Conservation (phyloP, 805 yeast genomes). For the Wickerhamiella nectarea region DNA sequence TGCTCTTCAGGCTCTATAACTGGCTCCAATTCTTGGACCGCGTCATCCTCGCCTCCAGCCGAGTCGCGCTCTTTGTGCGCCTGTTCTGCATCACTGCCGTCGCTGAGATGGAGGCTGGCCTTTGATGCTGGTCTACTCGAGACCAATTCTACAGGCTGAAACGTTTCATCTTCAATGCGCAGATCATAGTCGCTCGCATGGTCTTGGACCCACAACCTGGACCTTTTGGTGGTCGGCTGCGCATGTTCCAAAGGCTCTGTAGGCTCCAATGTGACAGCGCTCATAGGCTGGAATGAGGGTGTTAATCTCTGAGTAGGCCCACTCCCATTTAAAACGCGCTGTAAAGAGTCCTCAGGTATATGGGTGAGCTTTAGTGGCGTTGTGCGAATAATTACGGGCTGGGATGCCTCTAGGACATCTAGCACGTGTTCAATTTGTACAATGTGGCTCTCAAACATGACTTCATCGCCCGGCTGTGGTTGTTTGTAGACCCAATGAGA, state of each 20-base stretch:
- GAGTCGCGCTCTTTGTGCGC: too few species aligned
- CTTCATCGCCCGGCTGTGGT: slow-evolving; percentile 9
- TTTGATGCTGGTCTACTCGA: too few species aligned
- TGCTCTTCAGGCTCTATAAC: background rate
- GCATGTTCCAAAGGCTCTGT: too few species aligned
- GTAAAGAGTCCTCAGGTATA: background rate
- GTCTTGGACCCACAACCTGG: too few species aligned
- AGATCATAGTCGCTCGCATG: background rate
- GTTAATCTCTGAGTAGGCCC: too few species aligned
- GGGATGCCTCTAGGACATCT: background rate
- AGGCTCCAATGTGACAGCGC: too few species aligned
- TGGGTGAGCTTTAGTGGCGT: background rate
- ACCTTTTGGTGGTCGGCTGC: too few species aligned
- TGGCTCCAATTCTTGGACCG: background rate
- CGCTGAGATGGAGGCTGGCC: too few species aligned
- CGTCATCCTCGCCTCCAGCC: too few species aligned
- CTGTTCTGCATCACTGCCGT: too few species aligned
- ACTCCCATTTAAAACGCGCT: background rate
- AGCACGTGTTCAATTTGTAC: slow-evolving; percentile 7
- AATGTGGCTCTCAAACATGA: slow-evolving; percentile 1
- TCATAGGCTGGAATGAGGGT: background rate
- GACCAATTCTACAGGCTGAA: too few species aligned
- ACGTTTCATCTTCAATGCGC: background rate
- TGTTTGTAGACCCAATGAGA: slow-evolving; percentile 3
- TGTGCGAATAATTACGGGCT: background rate